These are phyloP conservation scores for Detonula confervacea DNA, from an alignment of 352 stramenopile genomes.

Conservation along the genomic window DNA sequence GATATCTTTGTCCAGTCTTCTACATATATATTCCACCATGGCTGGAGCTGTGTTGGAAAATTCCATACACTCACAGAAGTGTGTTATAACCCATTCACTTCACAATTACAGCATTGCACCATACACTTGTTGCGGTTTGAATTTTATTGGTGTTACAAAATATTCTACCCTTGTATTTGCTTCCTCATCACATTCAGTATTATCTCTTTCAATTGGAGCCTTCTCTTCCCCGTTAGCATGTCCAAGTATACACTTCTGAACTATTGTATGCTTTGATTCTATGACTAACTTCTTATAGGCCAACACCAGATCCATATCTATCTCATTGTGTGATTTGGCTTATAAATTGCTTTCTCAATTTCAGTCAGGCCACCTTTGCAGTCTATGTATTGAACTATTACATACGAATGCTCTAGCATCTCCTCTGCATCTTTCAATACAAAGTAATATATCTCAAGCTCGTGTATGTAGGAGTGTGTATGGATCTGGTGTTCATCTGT, in stretches of 20 bases:
- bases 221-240: constrained; percentile 9
- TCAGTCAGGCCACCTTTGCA: too few relatives aligned
- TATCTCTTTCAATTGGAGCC: not conserved
- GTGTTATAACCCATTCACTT: constrained; percentile 15
- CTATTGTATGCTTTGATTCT: not conserved
- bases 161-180: not conserved
- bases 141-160: not conserved
- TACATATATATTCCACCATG: constrained; percentile 6
- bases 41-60: not conserved
- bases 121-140: constrained; percentile 2
- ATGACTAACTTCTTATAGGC: not conserved
- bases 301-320: constrained; percentile 28
- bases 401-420: too few relatives aligned
- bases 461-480: too few relatives aligned
- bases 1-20: not conserved
- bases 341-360: too few relatives aligned
- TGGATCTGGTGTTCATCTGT: too few relatives aligned
- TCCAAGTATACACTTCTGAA: constrained; percentile 5
- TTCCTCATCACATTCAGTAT: constrained; percentile 10
- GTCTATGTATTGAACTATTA: too few relatives aligned
- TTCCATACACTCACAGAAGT: not conserved
- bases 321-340: too few relatives aligned
- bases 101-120: constrained; percentile 17
- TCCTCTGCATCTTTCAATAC: too few relatives aligned
- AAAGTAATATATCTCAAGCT: too few relatives aligned